Evolutionary conservation across 345 rosid genomes (phyloP).

Genomic region (Dovyalis caffra): DNA sequence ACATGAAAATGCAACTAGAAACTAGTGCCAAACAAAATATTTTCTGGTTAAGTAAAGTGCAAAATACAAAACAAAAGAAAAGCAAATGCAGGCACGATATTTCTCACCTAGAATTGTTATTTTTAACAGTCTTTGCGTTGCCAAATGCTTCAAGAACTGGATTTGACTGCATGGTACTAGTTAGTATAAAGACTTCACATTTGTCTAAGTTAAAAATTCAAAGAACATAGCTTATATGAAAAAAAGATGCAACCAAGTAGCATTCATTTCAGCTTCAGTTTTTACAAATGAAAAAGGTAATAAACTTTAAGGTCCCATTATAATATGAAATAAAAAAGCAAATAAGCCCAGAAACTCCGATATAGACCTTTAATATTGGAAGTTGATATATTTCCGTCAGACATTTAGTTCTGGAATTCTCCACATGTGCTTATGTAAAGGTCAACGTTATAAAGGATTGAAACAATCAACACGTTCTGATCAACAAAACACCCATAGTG

Average conservation of each 20-base stretch:
- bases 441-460: background rate
- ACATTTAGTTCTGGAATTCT: background rate
- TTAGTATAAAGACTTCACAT: slow-evolving; percentile 19
- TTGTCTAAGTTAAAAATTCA: slow-evolving; percentile 1
- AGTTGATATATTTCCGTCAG: too few relatives aligned
- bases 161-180: slow-evolving; percentile 73
- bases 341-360: background rate
- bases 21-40: slow-evolving; percentile 6
- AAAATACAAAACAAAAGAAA: background rate
- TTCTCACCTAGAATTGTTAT: slow-evolving; percentile 83
- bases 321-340: background rate
- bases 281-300: background rate
- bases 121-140: slow-evolving; percentile 90
- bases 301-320: background rate
- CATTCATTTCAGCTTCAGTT: background rate
- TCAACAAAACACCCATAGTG: background rate
- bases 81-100: background rate
- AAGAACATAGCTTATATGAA: background rate
- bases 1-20: slow-evolving; percentile 6
- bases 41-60: background rate
- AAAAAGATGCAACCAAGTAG: slow-evolving; percentile 1
- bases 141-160: slow-evolving; percentile 99
- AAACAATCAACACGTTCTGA: background rate
- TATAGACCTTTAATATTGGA: too few relatives aligned
- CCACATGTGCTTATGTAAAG: background rate